A percentile compares a stretch with the other conserved stretches of the same genome.
Conservation (phyloP, 192 early-diverging fungal genomes). For the Coemansia sp. region DNA sequence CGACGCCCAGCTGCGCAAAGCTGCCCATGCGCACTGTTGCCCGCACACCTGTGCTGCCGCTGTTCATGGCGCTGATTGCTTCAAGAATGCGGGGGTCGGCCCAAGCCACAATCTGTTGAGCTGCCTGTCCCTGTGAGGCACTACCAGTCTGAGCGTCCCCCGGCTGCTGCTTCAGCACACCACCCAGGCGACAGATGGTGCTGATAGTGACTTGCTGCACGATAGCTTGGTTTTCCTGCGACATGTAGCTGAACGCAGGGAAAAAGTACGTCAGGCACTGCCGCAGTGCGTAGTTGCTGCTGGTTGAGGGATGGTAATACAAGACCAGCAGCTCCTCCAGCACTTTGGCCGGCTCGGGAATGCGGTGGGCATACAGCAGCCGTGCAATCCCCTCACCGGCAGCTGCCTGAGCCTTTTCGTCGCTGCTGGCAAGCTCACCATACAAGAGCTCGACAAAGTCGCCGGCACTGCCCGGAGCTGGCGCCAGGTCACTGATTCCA, state of each 20-base stretch:
- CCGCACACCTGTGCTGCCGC: neutral
- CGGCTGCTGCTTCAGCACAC: conserved; percentile 33
- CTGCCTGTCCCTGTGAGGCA: conserved; percentile 55
- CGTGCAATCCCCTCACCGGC: conserved; percentile 75
- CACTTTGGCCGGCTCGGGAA: conserved; percentile 42
- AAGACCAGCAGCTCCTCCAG: conserved; percentile 71
- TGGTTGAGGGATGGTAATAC: conserved; percentile 76
- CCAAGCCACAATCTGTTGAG: conserved; percentile 75
- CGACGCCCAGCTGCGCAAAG: conserved; percentile 56
- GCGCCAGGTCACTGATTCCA: conserved; percentile 43
- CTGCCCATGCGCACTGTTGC: conserved; percentile 21
- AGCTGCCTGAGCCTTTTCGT: conserved; percentile 60
- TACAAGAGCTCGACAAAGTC: conserved; percentile 53
- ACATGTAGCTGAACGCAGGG: conserved; percentile 76
- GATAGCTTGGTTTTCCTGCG: conserved; percentile 63
- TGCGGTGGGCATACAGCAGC: conserved; percentile 57
- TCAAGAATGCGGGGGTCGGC: conserved; percentile 65
- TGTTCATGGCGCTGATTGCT: conserved; percentile 40
- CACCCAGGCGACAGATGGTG: conserved; percentile 28
- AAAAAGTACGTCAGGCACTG: conserved; percentile 91
- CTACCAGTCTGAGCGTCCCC: conserved; percentile 15
- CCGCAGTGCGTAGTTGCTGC: conserved; percentile 61
- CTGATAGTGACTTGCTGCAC: conserved; percentile 57
- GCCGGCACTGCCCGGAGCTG: conserved; percentile 33
- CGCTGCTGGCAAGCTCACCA: conserved; percentile 56